phyloP scores from a whole-genome alignment of 2,329 filamentous ascomycete genomes.

The Onygena corvina region DNA sequence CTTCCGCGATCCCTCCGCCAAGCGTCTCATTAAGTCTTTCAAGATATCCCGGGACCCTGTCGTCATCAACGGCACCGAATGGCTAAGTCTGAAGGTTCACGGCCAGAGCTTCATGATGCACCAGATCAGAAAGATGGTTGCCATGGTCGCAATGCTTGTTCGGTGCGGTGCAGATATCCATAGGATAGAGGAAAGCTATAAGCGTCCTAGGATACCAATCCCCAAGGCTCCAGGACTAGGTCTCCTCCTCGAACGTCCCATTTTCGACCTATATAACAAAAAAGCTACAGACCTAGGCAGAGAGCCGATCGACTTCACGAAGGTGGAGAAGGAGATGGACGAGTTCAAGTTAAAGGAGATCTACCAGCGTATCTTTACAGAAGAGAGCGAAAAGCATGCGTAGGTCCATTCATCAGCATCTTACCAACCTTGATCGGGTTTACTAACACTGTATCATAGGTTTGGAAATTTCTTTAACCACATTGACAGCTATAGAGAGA shows the following conservation, averaged over 20 bases:
- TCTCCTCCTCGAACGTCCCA: conserved; percentile 74
- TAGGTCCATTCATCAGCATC: conserved; percentile 39
- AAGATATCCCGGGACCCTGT: conserved; percentile 62
- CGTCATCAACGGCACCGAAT: conserved; percentile 82
- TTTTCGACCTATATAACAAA: conserved; percentile 81
- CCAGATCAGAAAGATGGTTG: conserved; percentile 98
- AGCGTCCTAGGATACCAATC: conserved; percentile 62
- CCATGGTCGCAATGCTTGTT: conserved; percentile 73
- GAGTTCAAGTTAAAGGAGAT: conserved; percentile 89
- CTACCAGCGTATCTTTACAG: conserved; percentile 78
- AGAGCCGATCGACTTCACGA: conserved; percentile 63
- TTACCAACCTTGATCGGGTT: background rate
- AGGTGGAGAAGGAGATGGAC: conserved; percentile 64
- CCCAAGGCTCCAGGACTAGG: conserved; percentile 89
- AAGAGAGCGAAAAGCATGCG: conserved; percentile 79
- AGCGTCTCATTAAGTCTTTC: conserved; percentile 88
- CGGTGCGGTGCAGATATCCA: conserved; percentile 66
- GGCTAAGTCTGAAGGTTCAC: conserved; percentile 90
- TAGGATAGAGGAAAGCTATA: conserved; percentile 64
- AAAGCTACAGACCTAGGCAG: conserved; percentile 54
- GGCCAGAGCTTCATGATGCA: conserved; percentile 99
- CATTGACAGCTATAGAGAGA: conserved; percentile 59
- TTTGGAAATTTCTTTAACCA: conserved; percentile 71
- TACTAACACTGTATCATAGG: conserved; percentile 30
- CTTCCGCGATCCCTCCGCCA: conserved; percentile 67